Conservation (phyloP, 1,284 basidiomycete species). For the Prillingera fragicola region DNA sequence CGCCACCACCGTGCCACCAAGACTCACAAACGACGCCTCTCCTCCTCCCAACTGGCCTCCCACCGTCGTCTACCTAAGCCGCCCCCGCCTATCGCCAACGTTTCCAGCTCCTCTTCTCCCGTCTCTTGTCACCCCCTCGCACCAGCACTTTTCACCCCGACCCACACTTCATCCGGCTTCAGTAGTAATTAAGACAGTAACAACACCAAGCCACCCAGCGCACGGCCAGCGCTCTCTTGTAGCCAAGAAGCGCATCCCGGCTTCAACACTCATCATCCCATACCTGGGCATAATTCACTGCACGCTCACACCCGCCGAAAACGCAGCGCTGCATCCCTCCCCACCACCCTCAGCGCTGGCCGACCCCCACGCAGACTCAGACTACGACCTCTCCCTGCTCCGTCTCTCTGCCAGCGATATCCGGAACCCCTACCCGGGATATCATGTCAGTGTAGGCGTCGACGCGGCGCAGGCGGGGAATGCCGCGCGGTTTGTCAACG, state of each 20-base stretch:
- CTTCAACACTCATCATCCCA: conserved; percentile 64
- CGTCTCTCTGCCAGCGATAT: conserved; percentile 45
- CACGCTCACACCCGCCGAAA: conserved; percentile 53
- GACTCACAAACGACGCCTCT: conserved; percentile 31
- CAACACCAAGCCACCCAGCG: conserved; percentile 60
- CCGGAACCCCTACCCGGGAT: conserved; percentile 26
- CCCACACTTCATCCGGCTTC: conserved; percentile 26
- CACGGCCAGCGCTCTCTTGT: conserved; percentile 76
- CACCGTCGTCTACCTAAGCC: conserved; percentile 36
- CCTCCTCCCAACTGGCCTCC: conserved; percentile 45
- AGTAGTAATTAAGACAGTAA: conserved; percentile 43
- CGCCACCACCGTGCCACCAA: too few species aligned
- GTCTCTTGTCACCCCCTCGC: background rate
- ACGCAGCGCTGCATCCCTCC: conserved; percentile 48
- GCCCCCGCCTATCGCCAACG: conserved; percentile 33
- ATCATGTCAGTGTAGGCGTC: conserved; percentile 48
- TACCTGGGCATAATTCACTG: conserved; percentile 69
- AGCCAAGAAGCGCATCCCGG: conserved; percentile 62
- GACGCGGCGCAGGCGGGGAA: conserved; percentile 74
- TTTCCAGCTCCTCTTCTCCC: conserved; percentile 26
- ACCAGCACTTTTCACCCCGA: conserved; percentile 15
- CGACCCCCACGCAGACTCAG: conserved; percentile 41
- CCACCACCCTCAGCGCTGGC: background rate
- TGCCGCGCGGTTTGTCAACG: conserved; percentile 80
- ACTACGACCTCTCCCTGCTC: conserved; percentile 80